phyloP scores from a whole-genome alignment of 495 filamentous ascomycete genomes.

The Pyrenula massariospora region DNA sequence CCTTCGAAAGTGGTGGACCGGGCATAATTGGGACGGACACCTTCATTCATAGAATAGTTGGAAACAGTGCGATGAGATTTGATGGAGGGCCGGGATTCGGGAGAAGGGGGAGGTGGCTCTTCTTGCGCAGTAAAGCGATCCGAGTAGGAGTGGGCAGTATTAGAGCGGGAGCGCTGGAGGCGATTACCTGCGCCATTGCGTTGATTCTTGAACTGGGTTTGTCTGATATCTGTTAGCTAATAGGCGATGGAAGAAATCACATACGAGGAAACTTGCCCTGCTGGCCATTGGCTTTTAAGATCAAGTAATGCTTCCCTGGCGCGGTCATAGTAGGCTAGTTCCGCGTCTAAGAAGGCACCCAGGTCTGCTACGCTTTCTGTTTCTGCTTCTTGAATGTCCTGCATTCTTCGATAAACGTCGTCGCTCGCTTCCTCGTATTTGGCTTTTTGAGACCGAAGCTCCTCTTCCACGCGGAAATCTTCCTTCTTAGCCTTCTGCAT shows the following conservation, averaged over 20 bases:
- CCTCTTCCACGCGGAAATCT: conserved; percentile 87
- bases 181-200: conserved; percentile 15
- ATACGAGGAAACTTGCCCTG: conserved; percentile 30
- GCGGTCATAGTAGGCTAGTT: conserved; percentile 82
- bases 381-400: conserved; percentile 91
- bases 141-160: conserved; percentile 48
- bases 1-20: conserved; percentile 46
- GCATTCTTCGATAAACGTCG: conserved; percentile 86
- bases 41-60: conserved; percentile 15
- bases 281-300: conserved; percentile 58
- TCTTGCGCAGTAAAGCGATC: conserved; percentile 51
- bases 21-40: conserved; percentile 26
- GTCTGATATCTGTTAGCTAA: conserved; percentile 13
- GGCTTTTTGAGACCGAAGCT: conserved; percentile 79
- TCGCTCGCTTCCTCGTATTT: conserved; percentile 96
- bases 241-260: neutral
- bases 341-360: conserved; percentile 72
- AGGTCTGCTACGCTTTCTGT: conserved; percentile 73
- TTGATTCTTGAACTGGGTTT: conserved; percentile 17
- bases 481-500: conserved; percentile 91
- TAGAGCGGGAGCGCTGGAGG: conserved; percentile 43
- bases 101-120: conserved; percentile 28
- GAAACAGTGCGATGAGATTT: conserved; percentile 37
- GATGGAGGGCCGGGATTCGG: conserved; percentile 47
- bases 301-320: conserved; percentile 66